Base-by-base conservation (phyloP, 2,329 filamentous ascomycete species). In the Ophidiomyces ophidiicola region DNA sequence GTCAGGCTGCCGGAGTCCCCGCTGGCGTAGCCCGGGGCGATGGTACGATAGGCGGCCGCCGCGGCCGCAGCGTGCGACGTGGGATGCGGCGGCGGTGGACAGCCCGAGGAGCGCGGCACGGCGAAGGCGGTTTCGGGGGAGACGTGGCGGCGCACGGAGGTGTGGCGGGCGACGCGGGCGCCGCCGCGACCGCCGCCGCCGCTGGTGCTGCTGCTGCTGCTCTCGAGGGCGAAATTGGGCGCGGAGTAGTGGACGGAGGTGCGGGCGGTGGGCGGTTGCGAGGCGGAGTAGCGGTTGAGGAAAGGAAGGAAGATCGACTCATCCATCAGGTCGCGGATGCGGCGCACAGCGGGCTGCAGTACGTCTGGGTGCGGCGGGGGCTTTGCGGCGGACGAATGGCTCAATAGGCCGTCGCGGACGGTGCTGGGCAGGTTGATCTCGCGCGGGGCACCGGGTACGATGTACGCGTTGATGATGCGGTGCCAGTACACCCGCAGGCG, bases 261-360 rank as follows among this genome's bases (percentile, higher is more conserved):
- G 17, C 26, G 42, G 6, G 38, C 26, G 23, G 40, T n/a, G n/a
- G n/a, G 41, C 14, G 25, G 37, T 29, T 30, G 37, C 3, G 55
- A 39, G 30, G 43, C 51, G 6, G 55, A 55, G 14, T 70, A 63
- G 46, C 69, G 73, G 60, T 94, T 88, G 39, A 96, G 70, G 56
- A 96, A 98, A 0, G 88, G 87, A 0, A 94, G 78, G 36, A 96
- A 69, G 0, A 96, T 83, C 3, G 87, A 94, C 57, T 96, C 90
- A 52, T 94, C 92, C 87, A 98, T 96, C 41, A 98, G 68, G 50
- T 96, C 90, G 58, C 88, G 87, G 28, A 94, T 83, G 45, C 94
- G 92, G 45, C 74, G 73, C 17, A 93, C 82, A 14, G 90, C 86
- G 36, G 82, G 74, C 44, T 92, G 81, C 11, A 98, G 68, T 39